phyloP scores from a whole-genome alignment of 2,329 filamentous ascomycete genomes.

The Zopfia rhizophila region DNA sequence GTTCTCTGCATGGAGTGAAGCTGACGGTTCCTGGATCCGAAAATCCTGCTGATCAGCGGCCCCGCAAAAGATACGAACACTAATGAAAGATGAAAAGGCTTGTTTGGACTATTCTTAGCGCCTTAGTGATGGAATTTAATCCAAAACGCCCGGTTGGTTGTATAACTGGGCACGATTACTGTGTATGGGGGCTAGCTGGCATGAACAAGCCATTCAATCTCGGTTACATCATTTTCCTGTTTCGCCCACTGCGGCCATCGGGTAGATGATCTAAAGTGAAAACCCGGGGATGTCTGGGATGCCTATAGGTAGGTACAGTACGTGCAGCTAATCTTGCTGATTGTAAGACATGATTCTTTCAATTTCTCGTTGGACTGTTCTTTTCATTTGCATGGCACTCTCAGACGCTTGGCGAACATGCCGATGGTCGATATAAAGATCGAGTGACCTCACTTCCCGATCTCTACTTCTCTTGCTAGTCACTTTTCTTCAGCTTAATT shows the following conservation, averaged over 20 bases:
- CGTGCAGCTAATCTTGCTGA: conserved; percentile 3
- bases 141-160: background rate
- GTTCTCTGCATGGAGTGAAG: no score
- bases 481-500: no score
- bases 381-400: no score
- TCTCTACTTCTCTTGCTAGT: no score
- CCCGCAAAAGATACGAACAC: conserved; percentile 8
- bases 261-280: no score
- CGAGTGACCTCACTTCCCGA: background rate
- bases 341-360: background rate
- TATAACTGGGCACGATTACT: background rate
- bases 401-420: conserved; percentile 8
- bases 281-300: no score
- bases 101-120: conserved; percentile 18
- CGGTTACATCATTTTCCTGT: background rate
- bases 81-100: conserved; percentile 18
- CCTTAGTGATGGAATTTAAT: background rate
- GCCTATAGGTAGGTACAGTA: no score
- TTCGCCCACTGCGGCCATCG: no score
- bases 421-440: conserved; percentile 14
- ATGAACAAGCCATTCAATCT: background rate
- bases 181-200: background rate
- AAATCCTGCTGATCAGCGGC: conserved; percentile 1
- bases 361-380: no score
- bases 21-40: conserved; percentile 14